phyloP scores from a whole-genome alignment of 2,329 filamentous ascomycete genomes.

The Cercospora sesami region DNA sequence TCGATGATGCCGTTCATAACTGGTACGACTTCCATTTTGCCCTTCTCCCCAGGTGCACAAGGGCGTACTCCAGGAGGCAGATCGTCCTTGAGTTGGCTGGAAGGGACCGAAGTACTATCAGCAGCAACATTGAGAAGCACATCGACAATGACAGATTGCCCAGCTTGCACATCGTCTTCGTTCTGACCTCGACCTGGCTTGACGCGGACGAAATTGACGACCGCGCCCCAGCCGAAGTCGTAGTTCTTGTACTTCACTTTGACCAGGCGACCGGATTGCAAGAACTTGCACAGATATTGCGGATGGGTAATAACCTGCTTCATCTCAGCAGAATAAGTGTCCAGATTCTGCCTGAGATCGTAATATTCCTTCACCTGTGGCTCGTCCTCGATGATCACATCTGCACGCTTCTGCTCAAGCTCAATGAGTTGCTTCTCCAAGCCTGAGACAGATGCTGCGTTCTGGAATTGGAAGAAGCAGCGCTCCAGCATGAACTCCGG shows the following conservation, averaged over 20 bases:
- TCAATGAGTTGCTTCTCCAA: slow-evolving; percentile 81
- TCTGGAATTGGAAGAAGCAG: slow-evolving; percentile 98
- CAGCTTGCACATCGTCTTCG: slow-evolving; percentile 67
- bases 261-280: slow-evolving; percentile 85
- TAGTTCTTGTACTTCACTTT: slow-evolving; percentile 75
- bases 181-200: slow-evolving; percentile 61
- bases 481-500: slow-evolving; percentile 98
- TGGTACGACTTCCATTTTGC: slow-evolving; percentile 78
- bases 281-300: slow-evolving; percentile 77
- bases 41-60: slow-evolving; percentile 61
- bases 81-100: slow-evolving; percentile 47
- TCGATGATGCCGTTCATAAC: slow-evolving; percentile 84
- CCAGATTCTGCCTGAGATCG: slow-evolving; percentile 79
- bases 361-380: slow-evolving; percentile 91
- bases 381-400: slow-evolving; percentile 80
- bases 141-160: slow-evolving; percentile 80
- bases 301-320: slow-evolving; percentile 88
- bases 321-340: slow-evolving; percentile 84
- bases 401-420: slow-evolving; percentile 72
- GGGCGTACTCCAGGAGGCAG: slow-evolving; percentile 64
- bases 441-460: slow-evolving; percentile 78
- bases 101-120: slow-evolving; percentile 50
- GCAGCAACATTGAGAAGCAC: slow-evolving; percentile 69
- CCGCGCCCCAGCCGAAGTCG: slow-evolving; percentile 93
- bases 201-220: slow-evolving; percentile 71